Conservation (phyloP, 73 alveolate genomes). For the Tetrahymena thermophila region DNA sequence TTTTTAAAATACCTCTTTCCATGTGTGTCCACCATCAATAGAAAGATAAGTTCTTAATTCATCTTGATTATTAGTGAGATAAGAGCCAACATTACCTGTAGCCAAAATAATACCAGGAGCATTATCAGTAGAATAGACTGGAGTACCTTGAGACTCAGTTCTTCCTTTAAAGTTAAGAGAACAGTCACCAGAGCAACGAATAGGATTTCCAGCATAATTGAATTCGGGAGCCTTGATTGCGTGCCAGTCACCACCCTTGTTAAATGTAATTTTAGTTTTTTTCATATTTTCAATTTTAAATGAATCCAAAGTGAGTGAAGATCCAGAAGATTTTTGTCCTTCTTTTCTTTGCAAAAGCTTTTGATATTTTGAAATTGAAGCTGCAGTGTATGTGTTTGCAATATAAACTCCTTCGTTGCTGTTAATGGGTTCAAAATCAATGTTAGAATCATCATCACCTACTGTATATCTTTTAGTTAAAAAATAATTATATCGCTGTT, state of each 20-base stretch:
- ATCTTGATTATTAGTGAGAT: conserved; percentile 34
- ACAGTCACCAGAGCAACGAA: conserved; percentile 63
- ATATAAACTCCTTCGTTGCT: conserved; percentile 44
- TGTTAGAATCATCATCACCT: neutral
- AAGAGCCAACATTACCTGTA: conserved; percentile 69
- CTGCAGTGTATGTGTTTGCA: conserved; percentile 31
- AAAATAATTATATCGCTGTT: neutral
- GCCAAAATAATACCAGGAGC: conserved; percentile 74
- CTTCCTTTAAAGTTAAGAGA: conserved; percentile 72
- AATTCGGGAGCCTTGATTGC: conserved; percentile 59
- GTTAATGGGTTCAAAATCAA: conserved; percentile 48
- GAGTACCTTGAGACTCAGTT: conserved; percentile 49
- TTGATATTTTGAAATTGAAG: neutral
- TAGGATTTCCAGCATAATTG: conserved; percentile 43
- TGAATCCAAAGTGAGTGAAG: neutral
- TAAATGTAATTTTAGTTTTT: conserved; percentile 60
- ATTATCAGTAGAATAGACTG: conserved; percentile 58
- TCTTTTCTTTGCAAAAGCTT: neutral
- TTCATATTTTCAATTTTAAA: neutral
- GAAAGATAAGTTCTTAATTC: conserved; percentile 69
- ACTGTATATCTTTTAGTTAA: neutral
- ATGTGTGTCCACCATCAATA: conserved; percentile 79
- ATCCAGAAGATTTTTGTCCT: neutral
- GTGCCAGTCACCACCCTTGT: conserved; percentile 84
- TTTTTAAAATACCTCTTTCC: conserved; percentile 56